Evolutionary conservation across 2,329 filamentous ascomycete species (phyloP), one percentile per base, ranked within the genome.

Genomic region (Fusarium annulatum): DNA sequence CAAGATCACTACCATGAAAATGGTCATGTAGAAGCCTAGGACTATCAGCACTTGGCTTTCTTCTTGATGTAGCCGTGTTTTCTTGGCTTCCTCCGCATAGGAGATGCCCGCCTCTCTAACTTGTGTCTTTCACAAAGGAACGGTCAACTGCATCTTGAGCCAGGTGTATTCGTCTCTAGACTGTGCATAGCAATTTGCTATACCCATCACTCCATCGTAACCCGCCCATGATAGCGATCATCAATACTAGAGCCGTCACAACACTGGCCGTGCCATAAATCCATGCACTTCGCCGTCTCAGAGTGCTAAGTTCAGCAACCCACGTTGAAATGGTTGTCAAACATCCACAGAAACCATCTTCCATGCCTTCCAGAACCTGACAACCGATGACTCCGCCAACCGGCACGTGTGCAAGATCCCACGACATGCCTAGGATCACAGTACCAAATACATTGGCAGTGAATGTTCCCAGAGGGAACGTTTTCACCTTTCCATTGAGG

Each of bases 391-490:
- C 79, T 9, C 88, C 88, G 2, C 88, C 88, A 3, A 86, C 72
- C 0, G 86, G 88, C 0, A 86, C 87, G 77, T 94, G 94, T 72
- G 94, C 93, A 57, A 97, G 83, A 78, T 97, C 93, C 85, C 89
- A 97, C 36, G 90, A 88, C 87, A 94, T 91, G 19, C 90, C 95
- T 56, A 97, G 81, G 21, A 97, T 82, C 0, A 88, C 88, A 0
- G 94, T 95, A 9, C 95, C 96, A 19, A 92, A 80, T 9, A 97
- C 85, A 78, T 98, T 98, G 34, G 93, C 94, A 1, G 85, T 83
- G 77, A 98, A 97, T 0, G 96, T 98, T 5, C 96, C 96, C 0
- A 98, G 81, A 0, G 96, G 96, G 74, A 98, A 98, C 0, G 87
- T 84, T 0, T 90, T 81, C 1, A 90, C 75, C 26, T 89, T 85